phyloP scores from a whole-genome alignment of 495 filamentous ascomycete species.

The Letharia columbiana region DNA sequence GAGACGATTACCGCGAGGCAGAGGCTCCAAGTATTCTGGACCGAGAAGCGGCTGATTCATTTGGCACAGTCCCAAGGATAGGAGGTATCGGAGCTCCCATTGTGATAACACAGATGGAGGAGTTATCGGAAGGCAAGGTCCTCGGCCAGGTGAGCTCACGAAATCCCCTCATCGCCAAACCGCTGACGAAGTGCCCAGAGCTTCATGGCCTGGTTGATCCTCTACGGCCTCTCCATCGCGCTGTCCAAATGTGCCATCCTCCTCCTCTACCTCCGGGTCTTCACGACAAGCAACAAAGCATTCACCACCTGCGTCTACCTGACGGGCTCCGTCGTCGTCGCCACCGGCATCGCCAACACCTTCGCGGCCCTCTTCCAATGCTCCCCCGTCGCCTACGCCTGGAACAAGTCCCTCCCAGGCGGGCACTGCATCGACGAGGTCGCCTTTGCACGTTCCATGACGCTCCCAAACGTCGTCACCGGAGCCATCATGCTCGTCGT shows the following conservation, averaged over 20 bases:
- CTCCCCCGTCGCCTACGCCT: constrained; percentile 21
- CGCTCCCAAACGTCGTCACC: constrained; percentile 32
- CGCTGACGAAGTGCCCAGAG: background rate
- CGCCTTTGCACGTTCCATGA: constrained; percentile 27
- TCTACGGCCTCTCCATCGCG: constrained; percentile 31
- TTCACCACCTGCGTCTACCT: constrained; percentile 20
- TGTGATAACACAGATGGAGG: background rate
- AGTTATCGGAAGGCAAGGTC: background rate
- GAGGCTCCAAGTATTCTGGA: background rate
- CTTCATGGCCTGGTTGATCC: constrained; percentile 23
- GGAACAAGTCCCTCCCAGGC: constrained; percentile 16
- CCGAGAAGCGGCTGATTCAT: background rate
- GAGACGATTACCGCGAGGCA: background rate
- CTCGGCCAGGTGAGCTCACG: constrained; percentile 5
- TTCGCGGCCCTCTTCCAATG: constrained; percentile 27
- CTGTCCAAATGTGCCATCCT: constrained; percentile 35
- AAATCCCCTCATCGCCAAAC: background rate
- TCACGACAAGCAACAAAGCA: constrained; percentile 30
- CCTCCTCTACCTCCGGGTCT: constrained; percentile 35
- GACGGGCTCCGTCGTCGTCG: constrained; percentile 20
- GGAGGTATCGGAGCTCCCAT: background rate
- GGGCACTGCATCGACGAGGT: constrained; percentile 30
- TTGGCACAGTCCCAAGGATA: constrained; percentile 14
- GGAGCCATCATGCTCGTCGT: constrained; percentile 31
- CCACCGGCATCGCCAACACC: constrained; percentile 17